Evolutionary conservation across 352 stramenopile genomes (phyloP), one percentile per base, ranked within the genome.

Genomic region (Globisporangium ultimum): DNA sequence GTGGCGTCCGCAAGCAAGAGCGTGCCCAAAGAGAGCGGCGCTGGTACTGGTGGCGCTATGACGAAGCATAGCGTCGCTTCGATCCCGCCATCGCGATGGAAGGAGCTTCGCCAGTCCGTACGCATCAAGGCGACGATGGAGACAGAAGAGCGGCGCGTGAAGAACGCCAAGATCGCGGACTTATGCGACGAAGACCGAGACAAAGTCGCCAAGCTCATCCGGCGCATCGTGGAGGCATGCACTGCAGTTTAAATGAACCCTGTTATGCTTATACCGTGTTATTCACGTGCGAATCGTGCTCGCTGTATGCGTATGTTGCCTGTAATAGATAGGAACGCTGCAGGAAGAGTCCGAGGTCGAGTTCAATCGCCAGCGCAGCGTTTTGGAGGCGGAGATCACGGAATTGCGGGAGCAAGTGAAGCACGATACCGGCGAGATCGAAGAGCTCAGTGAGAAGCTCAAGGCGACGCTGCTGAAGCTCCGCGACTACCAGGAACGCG

Each of bases 191-290:
- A 89, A 58, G 84, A 93, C 66, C 78, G 84, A 22, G 75, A 91
- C 7, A 93, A 93, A 69, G 80, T 93, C 55, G 67, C 80, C 41
- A 91, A 91, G 52, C 60, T 93, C n/a, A 71, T 91, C 14, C 81
- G 63, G 1, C 80, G 84, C 40, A 75, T 93, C 20, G 80, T 91
- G 18, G 81, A 93, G 63, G 81, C 91, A 53, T 54, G 41, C 8
- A 32, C 17, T 56, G 50, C 18, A 46, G 21, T 22, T 2, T 18
- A 32, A 21, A 6, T 49, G 41, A 36, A 11, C 9, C 28, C 0
- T 18, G 10, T 5, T 45, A 10, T 45, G 13, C 40, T 18, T 18
- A 10, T 45, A 18, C 0, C 12, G 40, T 10, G 3, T 45, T 15
- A 28, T 28, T 28, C 24, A 28, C 10, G 12, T 45, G 13, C 10